Evolutionary conservation across 176 grass and related monocot genomes (phyloP).

Genomic region (Aegilops tauschii): DNA sequence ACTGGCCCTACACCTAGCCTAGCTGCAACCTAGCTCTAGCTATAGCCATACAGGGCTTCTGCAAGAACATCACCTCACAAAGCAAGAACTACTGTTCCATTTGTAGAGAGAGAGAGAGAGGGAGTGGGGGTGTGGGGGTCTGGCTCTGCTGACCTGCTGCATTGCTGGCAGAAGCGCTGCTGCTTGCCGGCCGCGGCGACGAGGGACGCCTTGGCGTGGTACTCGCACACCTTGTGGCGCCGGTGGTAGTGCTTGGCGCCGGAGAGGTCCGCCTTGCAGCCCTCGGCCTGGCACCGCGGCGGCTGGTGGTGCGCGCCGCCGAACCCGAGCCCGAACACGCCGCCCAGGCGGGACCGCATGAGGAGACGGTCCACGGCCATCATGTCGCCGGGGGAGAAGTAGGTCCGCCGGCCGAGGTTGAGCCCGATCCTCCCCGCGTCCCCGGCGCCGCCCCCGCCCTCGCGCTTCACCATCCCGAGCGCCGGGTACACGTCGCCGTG

Average conservation of each 20-base stretch:
- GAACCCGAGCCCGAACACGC: slow-evolving; percentile 56
- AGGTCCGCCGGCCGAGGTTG: slow-evolving; percentile 79
- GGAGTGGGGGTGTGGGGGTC: background rate
- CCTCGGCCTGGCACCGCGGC: slow-evolving; percentile 84
- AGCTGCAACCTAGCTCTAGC: background rate
- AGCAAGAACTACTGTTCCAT: background rate
- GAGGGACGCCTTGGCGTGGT: slow-evolving; percentile 92
- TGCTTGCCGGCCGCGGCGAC: slow-evolving; percentile 65
- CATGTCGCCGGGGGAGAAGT: slow-evolving; percentile 73
- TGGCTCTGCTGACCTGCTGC: slow-evolving; percentile 67
- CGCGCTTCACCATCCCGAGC: slow-evolving; percentile 65
- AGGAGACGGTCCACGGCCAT: slow-evolving; percentile 57
- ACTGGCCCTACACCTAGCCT: background rate
- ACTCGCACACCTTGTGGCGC: slow-evolving; percentile 99
- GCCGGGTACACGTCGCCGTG: slow-evolving; percentile 47
- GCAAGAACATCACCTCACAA: background rate
- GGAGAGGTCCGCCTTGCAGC: slow-evolving; percentile 82
- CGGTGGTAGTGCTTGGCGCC: slow-evolving; percentile 95
- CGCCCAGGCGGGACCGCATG: slow-evolving; percentile 40
- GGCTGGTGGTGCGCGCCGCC: slow-evolving; percentile 60
- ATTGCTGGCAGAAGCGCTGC: slow-evolving; percentile 98
- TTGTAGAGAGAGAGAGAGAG: background rate
- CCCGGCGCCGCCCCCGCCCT: slow-evolving; percentile 20
- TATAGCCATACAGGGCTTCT: background rate
- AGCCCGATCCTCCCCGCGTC: slow-evolving; percentile 59